Base-by-base conservation (phyloP, 148 eudicot species). In the Rhododendron griersonianum region DNA sequence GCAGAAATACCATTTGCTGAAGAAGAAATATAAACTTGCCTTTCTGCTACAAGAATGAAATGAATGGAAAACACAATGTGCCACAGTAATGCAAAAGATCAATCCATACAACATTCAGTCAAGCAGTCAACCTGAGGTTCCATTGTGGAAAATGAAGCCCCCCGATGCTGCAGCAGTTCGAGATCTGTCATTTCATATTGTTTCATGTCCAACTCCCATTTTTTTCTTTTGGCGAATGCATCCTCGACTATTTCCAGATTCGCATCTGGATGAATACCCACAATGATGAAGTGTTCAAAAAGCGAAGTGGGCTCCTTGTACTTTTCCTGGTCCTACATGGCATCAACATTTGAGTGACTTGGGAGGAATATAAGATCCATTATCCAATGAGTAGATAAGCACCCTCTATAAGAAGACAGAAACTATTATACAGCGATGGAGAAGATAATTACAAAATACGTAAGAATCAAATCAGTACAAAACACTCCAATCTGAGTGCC, bases 201-300 rank as follows among this genome's bases (percentile, higher is more conserved):
- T 84, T 80, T 86, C 88, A 87, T 87, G 67, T 90, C 91, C 53
- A 87, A 19, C 90, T 95, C 98, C 95, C 93, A 90, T 85, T 90
- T 93, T 91, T 95, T 95, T 85, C 89, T 92, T 88, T 89, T 92
- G 75, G 97, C 94, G 90, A 90, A 97, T 78, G 94, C 96, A 84
- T 89, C 90, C 89, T 97, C 98, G 84, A 95, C 94, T 83, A 89
- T 89, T 83, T 93, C 96, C 78, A 95, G 94, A 89, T 95, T 97
- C 53, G 95, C 89, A 91, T 97, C 92, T 80, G 98, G 96, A 86
- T 91, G 95, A 86, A 97, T 92, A 85, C 99, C 99, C 79, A 88
- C 96, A 87, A 97, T 91, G 78, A 94, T 83, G 80, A 97, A 97
- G 91, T 97, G 98, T 86, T 97, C 99, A 90, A 94, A 95, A 86